Conservation (phyloP, 2,329 filamentous ascomycete species). For the Verruconis gallopava region DNA sequence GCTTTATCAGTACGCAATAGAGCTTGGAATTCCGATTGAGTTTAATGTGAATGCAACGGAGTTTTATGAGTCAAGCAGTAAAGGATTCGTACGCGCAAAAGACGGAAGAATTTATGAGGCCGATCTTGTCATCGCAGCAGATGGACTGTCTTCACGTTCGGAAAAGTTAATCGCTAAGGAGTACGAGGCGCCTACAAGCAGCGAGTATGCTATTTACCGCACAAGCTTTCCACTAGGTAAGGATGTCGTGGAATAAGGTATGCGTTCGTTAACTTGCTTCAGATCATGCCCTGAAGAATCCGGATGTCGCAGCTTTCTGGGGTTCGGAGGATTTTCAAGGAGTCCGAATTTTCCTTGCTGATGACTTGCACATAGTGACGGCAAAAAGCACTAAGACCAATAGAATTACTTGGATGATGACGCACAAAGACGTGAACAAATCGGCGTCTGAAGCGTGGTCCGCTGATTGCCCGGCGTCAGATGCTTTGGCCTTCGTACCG, state of each 20-base stretch:
- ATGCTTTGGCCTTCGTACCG: neutral
- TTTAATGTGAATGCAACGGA: constrained; percentile 30
- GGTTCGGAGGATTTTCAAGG: neutral
- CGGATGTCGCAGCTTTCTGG: neutral
- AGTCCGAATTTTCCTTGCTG: neutral
- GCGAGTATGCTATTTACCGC: constrained; percentile 6
- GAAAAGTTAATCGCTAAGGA: constrained; percentile 23
- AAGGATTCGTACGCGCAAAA: constrained; percentile 23
- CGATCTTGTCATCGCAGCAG: constrained; percentile 26
- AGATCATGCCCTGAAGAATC: constrained; percentile 1
- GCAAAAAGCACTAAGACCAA: neutral
- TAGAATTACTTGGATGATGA: constrained; percentile 1
- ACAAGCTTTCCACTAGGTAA: neutral
- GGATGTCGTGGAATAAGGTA: no score
- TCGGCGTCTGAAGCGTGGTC: neutral
- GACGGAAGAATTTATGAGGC: constrained; percentile 29
- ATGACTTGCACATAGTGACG: neutral
- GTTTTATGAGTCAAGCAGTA: constrained; percentile 30
- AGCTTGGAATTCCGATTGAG: constrained; percentile 19
- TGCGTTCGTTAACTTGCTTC: no score
- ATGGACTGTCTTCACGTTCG: constrained; percentile 32
- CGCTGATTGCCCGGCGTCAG: neutral
- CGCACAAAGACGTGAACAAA: neutral
- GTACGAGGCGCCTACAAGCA: constrained; percentile 3
- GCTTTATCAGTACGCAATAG: neutral